Conservation (phyloP, 345 rosid genomes). For the Jatropha curcas region DNA sequence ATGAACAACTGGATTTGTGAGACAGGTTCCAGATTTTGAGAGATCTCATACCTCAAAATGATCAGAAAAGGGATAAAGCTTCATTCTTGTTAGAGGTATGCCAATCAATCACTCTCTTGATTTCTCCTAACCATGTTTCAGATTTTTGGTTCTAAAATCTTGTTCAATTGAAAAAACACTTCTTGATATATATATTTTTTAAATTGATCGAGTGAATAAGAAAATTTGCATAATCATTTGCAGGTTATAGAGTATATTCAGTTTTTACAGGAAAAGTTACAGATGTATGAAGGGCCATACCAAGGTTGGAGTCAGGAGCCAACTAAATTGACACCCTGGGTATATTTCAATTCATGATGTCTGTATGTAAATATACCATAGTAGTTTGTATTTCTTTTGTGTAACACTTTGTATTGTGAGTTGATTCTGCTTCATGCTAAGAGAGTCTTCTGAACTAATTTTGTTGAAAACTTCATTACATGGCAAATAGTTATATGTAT, state of each 20-base stretch:
- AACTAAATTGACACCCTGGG: constrained; percentile 31
- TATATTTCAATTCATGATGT: constrained; percentile 7
- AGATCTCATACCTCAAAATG: constrained; percentile 35
- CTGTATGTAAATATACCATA: not conserved
- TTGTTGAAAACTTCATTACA: not conserved
- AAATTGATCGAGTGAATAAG: not conserved
- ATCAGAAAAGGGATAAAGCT: constrained; percentile 40
- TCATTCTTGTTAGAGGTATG: constrained; percentile 37
- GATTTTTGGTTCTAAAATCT: not conserved
- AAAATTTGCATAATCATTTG: not conserved
- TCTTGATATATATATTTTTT: not conserved
- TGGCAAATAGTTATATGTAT: not conserved
- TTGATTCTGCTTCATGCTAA: not conserved
- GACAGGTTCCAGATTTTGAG: constrained; percentile 37
- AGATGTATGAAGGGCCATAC: constrained; percentile 26
- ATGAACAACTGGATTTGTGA: not conserved
- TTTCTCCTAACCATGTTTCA: no score
- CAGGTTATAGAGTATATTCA: constrained; percentile 42
- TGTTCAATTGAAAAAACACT: not conserved
- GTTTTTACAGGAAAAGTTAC: constrained; percentile 33
- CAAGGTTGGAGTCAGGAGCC: constrained; percentile 32
- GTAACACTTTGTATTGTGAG: not conserved
- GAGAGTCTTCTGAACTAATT: not conserved
- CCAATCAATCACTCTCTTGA: not conserved
- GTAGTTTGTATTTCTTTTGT: not conserved